Evolutionary conservation across 2,329 filamentous ascomycete genomes (phyloP).

Genomic region (Ampelomyces quisqualis): DNA sequence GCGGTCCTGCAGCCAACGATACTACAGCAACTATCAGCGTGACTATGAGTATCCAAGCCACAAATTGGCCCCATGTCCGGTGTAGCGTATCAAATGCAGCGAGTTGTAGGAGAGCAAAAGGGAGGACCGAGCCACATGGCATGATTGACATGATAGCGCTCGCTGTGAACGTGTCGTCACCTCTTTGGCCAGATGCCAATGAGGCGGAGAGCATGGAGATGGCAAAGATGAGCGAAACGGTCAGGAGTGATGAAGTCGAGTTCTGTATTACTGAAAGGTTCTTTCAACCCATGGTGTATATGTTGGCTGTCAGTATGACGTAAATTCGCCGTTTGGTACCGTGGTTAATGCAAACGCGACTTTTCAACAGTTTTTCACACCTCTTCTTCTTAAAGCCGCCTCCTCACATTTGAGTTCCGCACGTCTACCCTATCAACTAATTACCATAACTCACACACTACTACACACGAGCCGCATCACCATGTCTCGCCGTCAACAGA

Average conservation of each 20-base stretch:
- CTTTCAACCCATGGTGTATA: no score
- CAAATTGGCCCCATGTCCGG: not conserved
- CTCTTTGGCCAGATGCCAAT: not conserved
- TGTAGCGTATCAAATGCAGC: not conserved
- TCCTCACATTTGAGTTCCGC: no score
- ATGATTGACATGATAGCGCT: not conserved
- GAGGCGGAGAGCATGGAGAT: slow-evolving; percentile 6
- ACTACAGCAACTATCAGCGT: not conserved
- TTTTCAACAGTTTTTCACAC: no score
- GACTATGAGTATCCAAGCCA: not conserved
- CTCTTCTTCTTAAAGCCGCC: no score
- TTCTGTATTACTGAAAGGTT: not conserved
- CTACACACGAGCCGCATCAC: no score
- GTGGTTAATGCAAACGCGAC: no score
- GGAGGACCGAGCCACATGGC: slow-evolving; percentile 1
- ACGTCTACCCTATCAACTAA: no score
- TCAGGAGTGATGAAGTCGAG: slow-evolving; percentile 3
- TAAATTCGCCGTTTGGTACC: not conserved
- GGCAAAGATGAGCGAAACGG: slow-evolving; percentile 1
- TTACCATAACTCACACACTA: no score
- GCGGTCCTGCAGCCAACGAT: not conserved
- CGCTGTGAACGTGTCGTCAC: not conserved
- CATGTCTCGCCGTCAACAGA: no score
- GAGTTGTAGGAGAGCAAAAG: slow-evolving; percentile 1
- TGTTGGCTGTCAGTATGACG: not conserved